Conservation (phyloP, 495 filamentous ascomycete genomes). For the Poronia punctata region DNA sequence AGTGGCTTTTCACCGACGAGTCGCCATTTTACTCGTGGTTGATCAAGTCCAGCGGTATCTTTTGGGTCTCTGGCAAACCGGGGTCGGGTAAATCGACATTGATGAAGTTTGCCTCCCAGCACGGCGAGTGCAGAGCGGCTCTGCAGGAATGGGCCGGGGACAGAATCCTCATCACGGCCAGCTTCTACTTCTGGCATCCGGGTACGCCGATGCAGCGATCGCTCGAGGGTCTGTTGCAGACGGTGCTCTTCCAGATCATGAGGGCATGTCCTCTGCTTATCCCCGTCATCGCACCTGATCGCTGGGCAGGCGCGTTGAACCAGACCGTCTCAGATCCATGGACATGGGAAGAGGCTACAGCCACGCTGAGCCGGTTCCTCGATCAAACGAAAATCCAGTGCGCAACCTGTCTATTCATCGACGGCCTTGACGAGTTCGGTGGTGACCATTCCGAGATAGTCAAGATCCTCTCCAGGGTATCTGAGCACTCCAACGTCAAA, state of each 20-base stretch:
- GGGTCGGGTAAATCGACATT: conserved; percentile 28
- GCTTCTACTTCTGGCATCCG: conserved; percentile 20
- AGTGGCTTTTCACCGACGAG: not conserved
- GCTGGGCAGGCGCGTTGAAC: conserved; percentile 12
- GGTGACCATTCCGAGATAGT: conserved; percentile 23
- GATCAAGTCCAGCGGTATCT: conserved; percentile 6
- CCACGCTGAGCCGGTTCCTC: not conserved
- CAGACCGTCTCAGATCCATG: conserved; percentile 2
- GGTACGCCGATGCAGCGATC: conserved; percentile 16
- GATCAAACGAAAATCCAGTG: not conserved
- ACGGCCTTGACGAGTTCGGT: conserved; percentile 32
- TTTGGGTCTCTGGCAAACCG: conserved; percentile 28
- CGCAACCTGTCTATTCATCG: conserved; percentile 20
- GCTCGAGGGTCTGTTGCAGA: conserved; percentile 11
- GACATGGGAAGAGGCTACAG: not conserved
- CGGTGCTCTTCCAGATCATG: conserved; percentile 14
- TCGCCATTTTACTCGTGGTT: not conserved
- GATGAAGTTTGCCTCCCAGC: conserved; percentile 18
- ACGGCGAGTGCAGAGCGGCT: not conserved
- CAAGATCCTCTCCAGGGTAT: conserved; percentile 12
- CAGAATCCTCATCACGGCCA: conserved; percentile 4
- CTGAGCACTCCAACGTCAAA: conserved; percentile 16
- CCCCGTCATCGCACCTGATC: conserved; percentile 12
- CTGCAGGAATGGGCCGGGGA: not conserved
- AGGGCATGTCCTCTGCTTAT: conserved; percentile 7